Conservation (phyloP, 1,139 yeast species). For the Protomyces pachydermus region DNA sequence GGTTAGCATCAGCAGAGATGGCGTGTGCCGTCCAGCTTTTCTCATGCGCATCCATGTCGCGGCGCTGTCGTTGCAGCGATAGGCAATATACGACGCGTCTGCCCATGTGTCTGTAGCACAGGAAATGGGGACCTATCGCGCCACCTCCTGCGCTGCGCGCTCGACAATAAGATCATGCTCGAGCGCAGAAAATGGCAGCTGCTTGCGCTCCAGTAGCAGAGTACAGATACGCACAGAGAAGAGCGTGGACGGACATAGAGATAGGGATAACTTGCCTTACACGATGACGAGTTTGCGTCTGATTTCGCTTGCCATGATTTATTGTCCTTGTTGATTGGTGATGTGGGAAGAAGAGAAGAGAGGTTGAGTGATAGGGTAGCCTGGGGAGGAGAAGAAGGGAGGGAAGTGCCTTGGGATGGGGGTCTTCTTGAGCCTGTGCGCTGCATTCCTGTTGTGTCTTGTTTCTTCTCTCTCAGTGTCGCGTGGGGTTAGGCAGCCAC, state of each 20-base stretch:
- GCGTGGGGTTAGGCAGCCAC: too few species aligned
- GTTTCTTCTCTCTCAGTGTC: too few species aligned
- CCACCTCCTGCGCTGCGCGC: too few species aligned
- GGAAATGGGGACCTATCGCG: too few species aligned
- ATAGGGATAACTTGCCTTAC: conserved; percentile 48
- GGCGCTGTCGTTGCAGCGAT: too few species aligned
- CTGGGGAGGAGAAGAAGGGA: not conserved
- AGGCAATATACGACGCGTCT: too few species aligned
- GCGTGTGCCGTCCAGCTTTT: not conserved
- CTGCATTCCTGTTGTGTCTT: too few species aligned
- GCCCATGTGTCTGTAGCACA: too few species aligned
- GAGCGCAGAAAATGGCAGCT: too few species aligned
- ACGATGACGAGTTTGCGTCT: conserved; percentile 68
- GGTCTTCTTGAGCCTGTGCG: too few species aligned
- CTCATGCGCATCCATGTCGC: not conserved
- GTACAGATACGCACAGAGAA: not conserved
- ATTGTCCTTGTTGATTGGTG: not conserved
- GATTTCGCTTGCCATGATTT: conserved; percentile 28
- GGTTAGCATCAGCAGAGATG: not conserved
- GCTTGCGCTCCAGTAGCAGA: too few species aligned
- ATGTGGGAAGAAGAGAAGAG: not conserved
- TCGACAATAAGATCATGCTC: too few species aligned
- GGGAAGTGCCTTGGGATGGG: not conserved
- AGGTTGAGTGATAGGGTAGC: not conserved
- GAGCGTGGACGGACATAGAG: not conserved